A percentile compares a stretch with the other conserved stretches of the same genome.
These are phyloP conservation scores for Pyropia yezoensis DNA, from an alignment of 23 red algal species.

Conservation along the genomic window DNA sequence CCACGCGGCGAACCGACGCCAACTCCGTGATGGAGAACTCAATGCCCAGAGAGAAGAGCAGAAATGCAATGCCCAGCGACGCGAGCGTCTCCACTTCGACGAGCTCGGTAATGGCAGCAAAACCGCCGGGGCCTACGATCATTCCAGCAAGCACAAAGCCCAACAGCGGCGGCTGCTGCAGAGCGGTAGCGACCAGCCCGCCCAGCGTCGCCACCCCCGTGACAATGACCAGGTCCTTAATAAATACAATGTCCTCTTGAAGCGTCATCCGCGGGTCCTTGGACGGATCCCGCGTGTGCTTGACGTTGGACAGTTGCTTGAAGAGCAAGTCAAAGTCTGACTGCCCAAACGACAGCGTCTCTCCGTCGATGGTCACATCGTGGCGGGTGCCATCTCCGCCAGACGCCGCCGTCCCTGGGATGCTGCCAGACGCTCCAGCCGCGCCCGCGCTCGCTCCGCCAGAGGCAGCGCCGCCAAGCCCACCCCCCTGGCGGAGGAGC, in stretches of 20 bases:
- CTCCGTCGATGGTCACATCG: constrained; percentile 73
- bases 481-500: constrained; percentile 12
- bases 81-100: constrained; percentile 80
- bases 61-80: constrained; percentile 67
- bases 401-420: too few relatives aligned
- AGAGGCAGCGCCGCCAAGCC: neutral
- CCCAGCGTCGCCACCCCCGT: constrained; percentile 50
- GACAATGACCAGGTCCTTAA: constrained; percentile 67
- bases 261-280: constrained; percentile 81
- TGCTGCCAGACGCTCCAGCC: constrained; percentile 20
- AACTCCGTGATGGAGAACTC: constrained; percentile 77
- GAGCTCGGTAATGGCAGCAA: constrained; percentile 64
- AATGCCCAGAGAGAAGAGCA: constrained; percentile 74
- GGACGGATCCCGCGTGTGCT: constrained; percentile 72
- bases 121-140: constrained; percentile 60
- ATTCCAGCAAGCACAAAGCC: constrained; percentile 77
- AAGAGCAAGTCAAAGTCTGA: constrained; percentile 79
- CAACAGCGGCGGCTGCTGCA: constrained; percentile 60
- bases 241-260: constrained; percentile 84
- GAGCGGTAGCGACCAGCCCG: constrained; percentile 43
- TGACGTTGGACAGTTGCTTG: constrained; percentile 80
- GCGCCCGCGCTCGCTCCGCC: neutral
- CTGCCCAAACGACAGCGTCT: constrained; percentile 57
- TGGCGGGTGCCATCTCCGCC: constrained; percentile 1
- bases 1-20: constrained; percentile 52